Conservation (phyloP, 352 stramenopile species). For the Pythium phragmiticola region DNA sequence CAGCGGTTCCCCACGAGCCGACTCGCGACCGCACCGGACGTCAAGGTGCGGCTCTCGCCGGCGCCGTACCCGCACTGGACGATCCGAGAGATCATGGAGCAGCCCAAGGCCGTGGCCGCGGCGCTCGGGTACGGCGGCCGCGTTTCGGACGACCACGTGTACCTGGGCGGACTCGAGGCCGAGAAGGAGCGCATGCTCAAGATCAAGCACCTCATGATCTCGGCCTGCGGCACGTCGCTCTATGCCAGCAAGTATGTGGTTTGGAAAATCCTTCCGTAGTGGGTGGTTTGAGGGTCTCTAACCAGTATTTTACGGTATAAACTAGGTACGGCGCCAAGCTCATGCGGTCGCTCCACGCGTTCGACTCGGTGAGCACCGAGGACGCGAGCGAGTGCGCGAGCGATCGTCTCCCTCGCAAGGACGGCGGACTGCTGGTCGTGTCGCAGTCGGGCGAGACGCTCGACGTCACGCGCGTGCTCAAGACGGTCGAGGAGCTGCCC, state of each 20-base stretch:
- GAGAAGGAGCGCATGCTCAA: constrained; percentile 89
- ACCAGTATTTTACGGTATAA: background rate
- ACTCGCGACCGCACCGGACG: constrained; percentile 90
- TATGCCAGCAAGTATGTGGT: constrained; percentile 92
- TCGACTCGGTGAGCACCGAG: constrained; percentile 91
- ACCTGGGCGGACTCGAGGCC: constrained; percentile 92
- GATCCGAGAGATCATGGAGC: constrained; percentile 94
- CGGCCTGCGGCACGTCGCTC: constrained; percentile 94
- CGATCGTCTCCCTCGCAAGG: constrained; percentile 86
- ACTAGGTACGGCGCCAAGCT: constrained; percentile 87
- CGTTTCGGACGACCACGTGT: constrained; percentile 92
- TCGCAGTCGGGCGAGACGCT: constrained; percentile 98
- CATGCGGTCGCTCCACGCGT: constrained; percentile 95
- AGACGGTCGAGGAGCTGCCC: constrained; percentile 76
- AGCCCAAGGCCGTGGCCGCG: constrained; percentile 95
- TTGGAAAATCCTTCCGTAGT: background rate
- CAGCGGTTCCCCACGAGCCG: constrained; percentile 86
- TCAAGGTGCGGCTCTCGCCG: constrained; percentile 93
- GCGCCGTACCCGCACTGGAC: constrained; percentile 97
- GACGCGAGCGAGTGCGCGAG: constrained; percentile 91
- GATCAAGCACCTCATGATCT: constrained; percentile 95
- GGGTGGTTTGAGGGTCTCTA: background rate
- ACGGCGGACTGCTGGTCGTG: constrained; percentile 93
- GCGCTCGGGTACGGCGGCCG: constrained; percentile 93
- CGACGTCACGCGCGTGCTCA: constrained; percentile 95